Base-by-base conservation (phyloP, 202 grass and related monocot species). In the Setaria viridis region DNA sequence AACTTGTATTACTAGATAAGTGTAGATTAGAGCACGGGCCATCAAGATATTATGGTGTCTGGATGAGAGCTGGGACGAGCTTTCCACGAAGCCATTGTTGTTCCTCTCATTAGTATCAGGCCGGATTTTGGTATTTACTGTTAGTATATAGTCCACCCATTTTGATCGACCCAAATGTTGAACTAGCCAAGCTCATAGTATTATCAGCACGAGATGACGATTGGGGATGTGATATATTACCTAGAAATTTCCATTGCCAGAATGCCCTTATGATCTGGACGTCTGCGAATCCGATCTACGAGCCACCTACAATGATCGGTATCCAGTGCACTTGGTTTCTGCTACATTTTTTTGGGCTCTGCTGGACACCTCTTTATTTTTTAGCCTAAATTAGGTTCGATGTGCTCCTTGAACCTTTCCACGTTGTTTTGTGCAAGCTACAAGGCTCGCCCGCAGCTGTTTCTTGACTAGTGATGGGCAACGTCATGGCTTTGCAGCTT, bases 21-120 rank as follows among this genome's bases (percentile, higher is more conserved):
- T 5, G 3, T 91, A 90, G 63, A 62, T 77, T 84, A 91, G 80
- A 81, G 81, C 76, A 57, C 3, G 6, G 69, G 39, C 33, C n/a
- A 46, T 80, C 33, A 43, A 62, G 51, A 43, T 80, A 66, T 30
- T 39, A 41, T 72, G 58, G 35, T 80, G 7, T 62, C 46, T 80
- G 69, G 79, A 76, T 87, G 63, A 32, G 70, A 47, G 74, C 43
- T 46, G 35, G n/a, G 62, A 76, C 16, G 25, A 34, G 35, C 16
- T 80, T 64, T 54, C 32, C 62, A 58, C 30, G 13, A 48, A 71
- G 25, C 25, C 70, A 34, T 70, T 71, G 35, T 48, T 85, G 15
- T 77, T 66, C 30, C 45, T 41, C 47, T 47, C 46, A 29, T 49
- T 9, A 63, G 53, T 88, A 72, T 29, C 41, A 42, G 42, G 48